These are phyloP conservation scores for Colletotrichum tropicicola DNA, from an alignment of 2,329 filamentous ascomycete genomes.

Conservation along the genomic window DNA sequence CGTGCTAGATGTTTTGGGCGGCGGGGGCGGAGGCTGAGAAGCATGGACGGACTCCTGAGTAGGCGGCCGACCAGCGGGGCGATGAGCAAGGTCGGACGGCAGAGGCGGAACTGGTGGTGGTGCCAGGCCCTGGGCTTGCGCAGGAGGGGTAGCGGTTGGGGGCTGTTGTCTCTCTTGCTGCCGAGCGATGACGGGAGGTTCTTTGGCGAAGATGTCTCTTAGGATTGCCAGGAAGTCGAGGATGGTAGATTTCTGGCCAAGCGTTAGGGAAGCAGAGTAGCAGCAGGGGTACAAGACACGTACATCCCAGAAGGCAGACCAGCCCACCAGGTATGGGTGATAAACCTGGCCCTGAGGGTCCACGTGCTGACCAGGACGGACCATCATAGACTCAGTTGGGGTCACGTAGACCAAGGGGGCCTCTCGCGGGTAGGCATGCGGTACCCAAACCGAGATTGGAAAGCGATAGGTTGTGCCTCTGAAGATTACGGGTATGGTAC, in stretches of 20 bases:
- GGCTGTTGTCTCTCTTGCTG: conserved; percentile 59
- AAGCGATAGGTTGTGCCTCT: conserved; percentile 91
- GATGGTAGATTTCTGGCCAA: conserved; percentile 79
- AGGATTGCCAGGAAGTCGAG: conserved; percentile 85
- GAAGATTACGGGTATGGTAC: conserved; percentile 91
- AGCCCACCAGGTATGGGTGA: conserved; percentile 92
- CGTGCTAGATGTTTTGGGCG: conserved; percentile 59
- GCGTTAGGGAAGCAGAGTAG: not conserved
- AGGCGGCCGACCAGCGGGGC: conserved; percentile 42
- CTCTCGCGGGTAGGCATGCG: conserved; percentile 87
- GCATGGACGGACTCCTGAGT: conserved; percentile 42
- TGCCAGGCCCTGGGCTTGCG: conserved; percentile 44
- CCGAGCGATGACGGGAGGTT: conserved; percentile 87
- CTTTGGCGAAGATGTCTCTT: conserved; percentile 89
- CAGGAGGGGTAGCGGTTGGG: conserved; percentile 40
- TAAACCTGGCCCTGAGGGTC: conserved; percentile 93
- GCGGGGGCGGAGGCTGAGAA: conserved; percentile 56
- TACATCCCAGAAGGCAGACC: conserved; percentile 91
- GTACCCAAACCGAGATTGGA: conserved; percentile 91
- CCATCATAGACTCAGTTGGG: conserved; percentile 86
- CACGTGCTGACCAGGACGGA: conserved; percentile 93
- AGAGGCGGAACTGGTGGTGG: conserved; percentile 78
- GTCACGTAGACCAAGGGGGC: conserved; percentile 89
- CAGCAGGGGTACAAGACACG: conserved; percentile 47
- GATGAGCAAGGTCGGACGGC: conserved; percentile 68